Evolutionary conservation across 1,284 basidiomycete genomes (phyloP), one percentile per base, ranked within the genome.

Genomic region (Inonotus obliquus): DNA sequence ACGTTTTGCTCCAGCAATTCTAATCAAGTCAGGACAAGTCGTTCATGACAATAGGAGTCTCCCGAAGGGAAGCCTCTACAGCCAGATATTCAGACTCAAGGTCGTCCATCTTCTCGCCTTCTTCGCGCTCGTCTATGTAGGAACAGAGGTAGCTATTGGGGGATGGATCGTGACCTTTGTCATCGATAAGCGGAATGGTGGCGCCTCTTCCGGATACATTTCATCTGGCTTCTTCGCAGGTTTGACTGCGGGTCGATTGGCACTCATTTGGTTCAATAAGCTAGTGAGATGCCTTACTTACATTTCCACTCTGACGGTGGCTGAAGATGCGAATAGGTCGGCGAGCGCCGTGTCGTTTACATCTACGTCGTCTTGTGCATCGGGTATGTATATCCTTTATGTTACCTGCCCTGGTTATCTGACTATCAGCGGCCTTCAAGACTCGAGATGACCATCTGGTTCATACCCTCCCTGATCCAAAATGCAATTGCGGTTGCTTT

Each of bases 141-240:
- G 86, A 4, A 77, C 84, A 0, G 85, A 88, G 67, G 85, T 87
- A 1, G 85, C 85, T 0, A 78, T 86, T 54, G 86, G 84, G 65
- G 83, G 83, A 3, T 86, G 84, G 83, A 85, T 85, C 52, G 84
- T 85, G 4, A 84, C 83, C 0, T 86, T 79, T 66, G 80, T 85
- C 48, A 79, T 79, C 39, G 67, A 77, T 25, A 75, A 79, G 17
- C 71, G 81, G 39, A 69, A 72, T 25, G 81, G 81, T 32, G 80
- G 80, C 1, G 69, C 76, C 0, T 75, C 76, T 2, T 75, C 81
- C 29, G 82, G 81, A 29, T 84, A 82, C 65, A 75, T 83, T 45
- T 80, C 80, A 0, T 75, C 81, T 45, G 81, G 81, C 0, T 84
- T 83, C 71, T 83, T 81, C 66, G 81, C 78, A 81, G 84, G 85